phyloP scores from a whole-genome alignment of 352 stramenopile genomes.

The Phytophthora tubulina region DNA sequence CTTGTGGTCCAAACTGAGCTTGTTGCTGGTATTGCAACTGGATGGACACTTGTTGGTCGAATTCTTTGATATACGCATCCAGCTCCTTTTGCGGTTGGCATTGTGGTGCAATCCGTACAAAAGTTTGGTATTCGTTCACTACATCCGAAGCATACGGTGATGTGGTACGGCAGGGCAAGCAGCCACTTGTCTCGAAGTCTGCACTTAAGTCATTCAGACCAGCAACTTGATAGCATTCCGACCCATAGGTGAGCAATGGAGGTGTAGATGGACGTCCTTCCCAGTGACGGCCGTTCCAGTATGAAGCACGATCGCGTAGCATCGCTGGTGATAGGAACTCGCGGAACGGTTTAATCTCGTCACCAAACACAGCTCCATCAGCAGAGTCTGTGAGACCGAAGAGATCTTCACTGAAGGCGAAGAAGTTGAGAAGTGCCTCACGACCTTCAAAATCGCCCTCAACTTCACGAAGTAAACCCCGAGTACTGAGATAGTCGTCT shows the following conservation, averaged over 20 bases:
- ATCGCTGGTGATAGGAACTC: conserved; percentile 53
- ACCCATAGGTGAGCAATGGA: conserved; percentile 75
- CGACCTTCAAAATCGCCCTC: conserved; percentile 87
- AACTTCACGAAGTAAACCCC: conserved; percentile 73
- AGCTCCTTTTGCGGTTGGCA: conserved; percentile 75
- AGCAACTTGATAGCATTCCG: conserved; percentile 64
- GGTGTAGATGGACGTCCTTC: conserved; percentile 76
- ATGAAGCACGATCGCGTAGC: conserved; percentile 71
- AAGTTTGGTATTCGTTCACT: conserved; percentile 57
- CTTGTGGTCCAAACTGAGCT: conserved; percentile 61
- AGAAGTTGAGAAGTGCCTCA: conserved; percentile 76
- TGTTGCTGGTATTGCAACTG: conserved; percentile 84
- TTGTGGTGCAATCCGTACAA: conserved; percentile 40
- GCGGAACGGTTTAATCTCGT: conserved; percentile 63
- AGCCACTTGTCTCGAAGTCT: conserved; percentile 48
- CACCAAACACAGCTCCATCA: conserved; percentile 24
- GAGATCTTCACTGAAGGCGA: conserved; percentile 74
- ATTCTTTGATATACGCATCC: conserved; percentile 83
- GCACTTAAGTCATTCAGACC: conserved; percentile 32
- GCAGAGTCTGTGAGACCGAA: conserved; percentile 63
- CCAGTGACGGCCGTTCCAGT: conserved; percentile 86
- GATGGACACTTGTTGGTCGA: conserved; percentile 84
- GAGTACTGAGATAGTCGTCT: conserved; percentile 89
- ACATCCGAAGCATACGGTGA: conserved; percentile 63
- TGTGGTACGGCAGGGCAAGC: conserved; percentile 64